Evolutionary conservation across 257 asterid genomes (phyloP).

Genomic region (Coffea canephora): DNA sequence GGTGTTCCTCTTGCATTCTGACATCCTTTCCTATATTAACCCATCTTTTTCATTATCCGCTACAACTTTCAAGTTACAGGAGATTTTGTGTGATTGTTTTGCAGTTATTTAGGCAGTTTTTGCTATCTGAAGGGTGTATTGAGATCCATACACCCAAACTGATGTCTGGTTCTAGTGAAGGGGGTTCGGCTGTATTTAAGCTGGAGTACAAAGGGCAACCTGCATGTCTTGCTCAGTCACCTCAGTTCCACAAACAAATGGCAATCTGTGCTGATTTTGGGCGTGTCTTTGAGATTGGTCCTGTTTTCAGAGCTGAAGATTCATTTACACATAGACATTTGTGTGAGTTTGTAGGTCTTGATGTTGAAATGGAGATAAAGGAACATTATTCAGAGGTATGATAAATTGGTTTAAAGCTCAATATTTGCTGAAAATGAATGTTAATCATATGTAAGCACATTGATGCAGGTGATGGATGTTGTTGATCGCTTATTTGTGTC

Average conservation of each 20-base stretch:
- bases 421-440: neutral
- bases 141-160: conserved; percentile 82
- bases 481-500: conserved; percentile 73
- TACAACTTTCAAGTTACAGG: neutral
- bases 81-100: conserved; percentile 7
- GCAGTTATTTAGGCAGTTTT: conserved; percentile 69
- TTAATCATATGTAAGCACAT: conserved; percentile 9
- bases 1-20: neutral
- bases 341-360: conserved; percentile 94
- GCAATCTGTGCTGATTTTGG: conserved; percentile 80
- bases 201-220: conserved; percentile 79
- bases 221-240: conserved; percentile 95
- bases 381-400: conserved; percentile 88
- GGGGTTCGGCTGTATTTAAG: conserved; percentile 87
- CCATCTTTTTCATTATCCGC: neutral
- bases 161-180: conserved; percentile 93
- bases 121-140: conserved; percentile 57
- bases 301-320: conserved; percentile 89
- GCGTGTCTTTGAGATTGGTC: conserved; percentile 88
- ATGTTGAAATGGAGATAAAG: conserved; percentile 91
- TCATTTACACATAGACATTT: conserved; percentile 91
- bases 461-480: conserved; percentile 87
- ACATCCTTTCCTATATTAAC: neutral
- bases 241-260: conserved; percentile 94
- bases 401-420: conserved; percentile 1